A percentile compares a stretch with the other conserved stretches of the same genome.
phyloP scores from a whole-genome alignment of 768 basidiomycete genomes.

The Kwoniella sp. region DNA sequence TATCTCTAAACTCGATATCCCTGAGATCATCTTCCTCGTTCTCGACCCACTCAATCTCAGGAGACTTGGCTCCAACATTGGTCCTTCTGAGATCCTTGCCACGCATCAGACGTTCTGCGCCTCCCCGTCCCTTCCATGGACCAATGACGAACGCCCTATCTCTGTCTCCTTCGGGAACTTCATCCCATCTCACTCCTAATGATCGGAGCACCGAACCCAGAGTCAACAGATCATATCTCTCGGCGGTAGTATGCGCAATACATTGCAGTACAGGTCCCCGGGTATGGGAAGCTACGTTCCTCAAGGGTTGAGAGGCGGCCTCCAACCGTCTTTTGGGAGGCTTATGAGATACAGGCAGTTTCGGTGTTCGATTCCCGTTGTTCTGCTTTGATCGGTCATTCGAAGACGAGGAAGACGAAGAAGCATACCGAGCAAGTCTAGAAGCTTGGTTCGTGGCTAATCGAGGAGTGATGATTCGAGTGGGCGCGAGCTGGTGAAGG shows the following conservation, averaged over 20 bases:
- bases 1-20: constrained; percentile 20
- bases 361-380: constrained; percentile 4
- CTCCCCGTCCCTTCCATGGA: constrained; percentile 50
- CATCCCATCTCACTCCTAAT: constrained; percentile 48
- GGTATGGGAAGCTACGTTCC: constrained; percentile 82
- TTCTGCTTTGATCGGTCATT: constrained; percentile 2
- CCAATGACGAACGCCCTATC: constrained; percentile 50
- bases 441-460: no score
- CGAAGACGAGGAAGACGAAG: constrained; percentile 8
- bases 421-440: constrained; percentile 11
- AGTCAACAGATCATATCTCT: constrained; percentile 72
- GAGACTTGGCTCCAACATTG: not conserved
- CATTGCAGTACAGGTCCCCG: constrained; percentile 76
- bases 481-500: not conserved
- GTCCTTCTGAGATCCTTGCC: constrained; percentile 38
- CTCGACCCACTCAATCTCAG: constrained; percentile 64
- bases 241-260: constrained; percentile 82
- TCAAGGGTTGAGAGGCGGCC: constrained; percentile 79
- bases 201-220: constrained; percentile 56
- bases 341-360: constrained; percentile 44
- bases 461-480: not conserved
- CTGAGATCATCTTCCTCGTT: constrained; percentile 59
- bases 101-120: constrained; percentile 36
- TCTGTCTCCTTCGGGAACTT: constrained; percentile 52
- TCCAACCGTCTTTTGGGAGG: constrained; percentile 68